Conservation (phyloP, 2,329 filamentous ascomycete genomes). For the Phialophora verrucosa region DNA sequence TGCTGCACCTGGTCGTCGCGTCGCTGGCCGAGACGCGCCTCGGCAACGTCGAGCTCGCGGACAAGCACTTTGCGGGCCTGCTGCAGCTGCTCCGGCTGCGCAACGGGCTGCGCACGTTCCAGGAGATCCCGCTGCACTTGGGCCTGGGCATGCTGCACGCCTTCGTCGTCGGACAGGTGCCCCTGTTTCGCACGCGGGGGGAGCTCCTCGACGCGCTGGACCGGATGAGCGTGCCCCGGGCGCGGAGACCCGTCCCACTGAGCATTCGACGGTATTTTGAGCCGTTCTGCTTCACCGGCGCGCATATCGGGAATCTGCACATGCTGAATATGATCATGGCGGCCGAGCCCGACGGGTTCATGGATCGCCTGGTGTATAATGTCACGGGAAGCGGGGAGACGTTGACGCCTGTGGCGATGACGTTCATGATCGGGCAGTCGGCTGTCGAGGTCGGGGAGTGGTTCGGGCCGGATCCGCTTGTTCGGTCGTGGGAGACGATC, state of each 20-base stretch:
- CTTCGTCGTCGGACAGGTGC: neutral
- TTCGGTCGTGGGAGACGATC: slow-evolving; percentile 6
- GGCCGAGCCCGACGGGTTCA: neutral
- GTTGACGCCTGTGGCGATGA: neutral
- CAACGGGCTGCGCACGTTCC: neutral
- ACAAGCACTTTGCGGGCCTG: neutral
- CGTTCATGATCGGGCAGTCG: slow-evolving; percentile 4
- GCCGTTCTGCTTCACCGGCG: neutral
- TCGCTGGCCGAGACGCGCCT: slow-evolving; percentile 1
- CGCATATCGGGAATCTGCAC: neutral
- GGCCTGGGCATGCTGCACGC: neutral
- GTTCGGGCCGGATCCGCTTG: neutral
- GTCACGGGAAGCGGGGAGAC: neutral
- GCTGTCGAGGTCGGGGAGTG: neutral
- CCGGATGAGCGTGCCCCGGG: neutral
- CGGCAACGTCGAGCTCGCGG: neutral
- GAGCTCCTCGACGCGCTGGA: neutral
- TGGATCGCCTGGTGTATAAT: slow-evolving; percentile 2
- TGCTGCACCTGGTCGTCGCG: neutral
- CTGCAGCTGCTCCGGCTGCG: slow-evolving; percentile 1
- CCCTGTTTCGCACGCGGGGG: neutral
- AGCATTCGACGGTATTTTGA: neutral
- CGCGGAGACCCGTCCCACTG: neutral
- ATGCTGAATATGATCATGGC: slow-evolving; percentile 5
- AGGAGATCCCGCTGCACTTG: neutral